phyloP scores from a whole-genome alignment of 164 flowering plant genomes.

The Amborella trichopoda region DNA sequence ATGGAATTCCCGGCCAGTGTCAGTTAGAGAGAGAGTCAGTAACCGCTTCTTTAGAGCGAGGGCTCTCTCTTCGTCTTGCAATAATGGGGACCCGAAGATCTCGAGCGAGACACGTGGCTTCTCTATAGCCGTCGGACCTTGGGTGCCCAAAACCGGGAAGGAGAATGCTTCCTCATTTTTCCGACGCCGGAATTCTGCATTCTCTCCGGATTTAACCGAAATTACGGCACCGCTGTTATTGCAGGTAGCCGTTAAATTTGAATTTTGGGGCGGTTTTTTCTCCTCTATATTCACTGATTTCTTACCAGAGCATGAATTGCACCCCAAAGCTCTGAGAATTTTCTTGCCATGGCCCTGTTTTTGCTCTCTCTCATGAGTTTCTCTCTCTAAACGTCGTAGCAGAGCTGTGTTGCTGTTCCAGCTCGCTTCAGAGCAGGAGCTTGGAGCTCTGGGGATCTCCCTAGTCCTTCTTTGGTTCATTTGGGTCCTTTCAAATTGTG shows the following conservation, averaged over 20 bases:
- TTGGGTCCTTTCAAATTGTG: too few species aligned
- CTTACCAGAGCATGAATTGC: conserved; percentile 43
- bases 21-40: conserved; percentile 29
- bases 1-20: conserved; percentile 15
- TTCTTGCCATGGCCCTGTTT: conserved; percentile 5
- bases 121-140: too few species aligned
- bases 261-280: too few species aligned
- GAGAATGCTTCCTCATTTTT: too few species aligned
- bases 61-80: conserved; percentile 20
- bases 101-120: conserved; percentile 28
- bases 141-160: too few species aligned
- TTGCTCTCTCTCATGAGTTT: neutral
- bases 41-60: conserved; percentile 30
- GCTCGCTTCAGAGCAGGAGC: conserved; percentile 54
- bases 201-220: too few species aligned
- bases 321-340: conserved; percentile 31
- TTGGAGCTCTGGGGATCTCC: too few species aligned
- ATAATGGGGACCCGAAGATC: conserved; percentile 38
- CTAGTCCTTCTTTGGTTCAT: too few species aligned
- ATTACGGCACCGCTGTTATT: too few species aligned
- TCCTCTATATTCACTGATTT: conserved; percentile 30
- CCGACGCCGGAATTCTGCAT: too few species aligned
- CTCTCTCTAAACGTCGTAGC: conserved; percentile 12
- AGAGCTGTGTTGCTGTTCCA: conserved; percentile 64
- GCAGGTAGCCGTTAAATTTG: too few species aligned